These are phyloP conservation scores for Polyplosphaeria fusca DNA, from an alignment of 495 filamentous ascomycete species.

Conservation along the genomic window DNA sequence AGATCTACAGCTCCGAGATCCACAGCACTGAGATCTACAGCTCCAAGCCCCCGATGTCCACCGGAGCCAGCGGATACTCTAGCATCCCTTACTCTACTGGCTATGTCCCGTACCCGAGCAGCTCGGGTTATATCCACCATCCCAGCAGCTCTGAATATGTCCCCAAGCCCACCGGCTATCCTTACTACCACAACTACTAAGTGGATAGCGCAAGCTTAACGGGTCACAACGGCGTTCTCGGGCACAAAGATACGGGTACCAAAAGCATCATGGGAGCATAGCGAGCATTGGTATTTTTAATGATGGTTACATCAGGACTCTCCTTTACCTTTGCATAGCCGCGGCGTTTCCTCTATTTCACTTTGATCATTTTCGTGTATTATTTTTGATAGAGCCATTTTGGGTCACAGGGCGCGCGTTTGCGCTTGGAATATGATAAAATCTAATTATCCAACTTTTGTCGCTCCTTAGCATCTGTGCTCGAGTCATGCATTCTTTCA, in stretches of 20 bases:
- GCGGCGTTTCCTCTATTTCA: conserved; percentile 20
- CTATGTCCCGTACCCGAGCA: conserved; percentile 23
- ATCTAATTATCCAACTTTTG: conserved; percentile 28
- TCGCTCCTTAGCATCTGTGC: conserved; percentile 19
- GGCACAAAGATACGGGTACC: neutral
- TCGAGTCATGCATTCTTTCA: neutral
- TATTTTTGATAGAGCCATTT: neutral
- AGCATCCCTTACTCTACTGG: conserved; percentile 11
- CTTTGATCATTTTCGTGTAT: conserved; percentile 3
- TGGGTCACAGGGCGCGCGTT: neutral
- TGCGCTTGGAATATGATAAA: neutral
- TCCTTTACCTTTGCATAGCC: conserved; percentile 29
- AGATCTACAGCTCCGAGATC: neutral
- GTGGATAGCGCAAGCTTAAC: neutral
- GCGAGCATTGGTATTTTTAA: neutral
- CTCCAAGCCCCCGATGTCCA: conserved; percentile 1
- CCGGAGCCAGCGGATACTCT: conserved; percentile 6
- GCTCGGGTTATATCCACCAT: conserved; percentile 6
- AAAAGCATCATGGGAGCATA: neutral
- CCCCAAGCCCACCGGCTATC: conserved; percentile 21
- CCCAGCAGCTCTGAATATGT: conserved; percentile 16
- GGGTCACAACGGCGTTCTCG: conserved; percentile 8
- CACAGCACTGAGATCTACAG: conserved; percentile 2
- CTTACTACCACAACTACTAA: conserved; percentile 9
- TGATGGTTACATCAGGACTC: conserved; percentile 9